Percentiles rank a stretch among this genome's conserved stretches.
Evolutionary conservation across 2,329 filamentous ascomycete species (phyloP).

Genomic region (Fusarium anthophilum): DNA sequence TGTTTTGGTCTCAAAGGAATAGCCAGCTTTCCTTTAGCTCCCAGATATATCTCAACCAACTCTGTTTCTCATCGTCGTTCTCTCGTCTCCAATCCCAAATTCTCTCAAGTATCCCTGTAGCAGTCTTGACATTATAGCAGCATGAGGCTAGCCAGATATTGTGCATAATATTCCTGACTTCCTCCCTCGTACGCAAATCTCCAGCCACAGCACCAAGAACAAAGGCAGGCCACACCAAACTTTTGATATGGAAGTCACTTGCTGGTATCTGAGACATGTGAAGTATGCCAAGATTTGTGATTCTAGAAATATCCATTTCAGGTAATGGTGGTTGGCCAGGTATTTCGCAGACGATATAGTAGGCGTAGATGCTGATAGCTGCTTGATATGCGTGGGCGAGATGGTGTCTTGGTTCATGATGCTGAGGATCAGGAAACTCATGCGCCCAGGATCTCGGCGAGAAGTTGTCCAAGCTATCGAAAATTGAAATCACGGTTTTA

Average conservation of each 20-base stretch:
- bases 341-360: accelerated
- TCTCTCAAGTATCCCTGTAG: background rate
- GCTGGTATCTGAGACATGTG: background rate
- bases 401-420: background rate
- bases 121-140: background rate
- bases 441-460: background rate
- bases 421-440: background rate
- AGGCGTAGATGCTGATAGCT: background rate
- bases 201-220: background rate
- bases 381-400: background rate
- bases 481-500: accelerated
- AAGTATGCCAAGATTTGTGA: background rate
- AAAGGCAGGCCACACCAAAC: background rate
- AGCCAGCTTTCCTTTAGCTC: background rate
- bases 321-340: background rate
- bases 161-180: accelerated
- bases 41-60: background rate
- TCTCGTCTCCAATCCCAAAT: background rate
- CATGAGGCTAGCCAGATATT: background rate
- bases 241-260: background rate
- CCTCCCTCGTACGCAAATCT: accelerated
- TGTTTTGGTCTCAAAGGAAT: background rate
- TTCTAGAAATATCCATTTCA: background rate
- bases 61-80: accelerated
- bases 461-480: accelerated